Conservation (phyloP, 208 protist species). For the Vickermania ingenoplastis region DNA sequence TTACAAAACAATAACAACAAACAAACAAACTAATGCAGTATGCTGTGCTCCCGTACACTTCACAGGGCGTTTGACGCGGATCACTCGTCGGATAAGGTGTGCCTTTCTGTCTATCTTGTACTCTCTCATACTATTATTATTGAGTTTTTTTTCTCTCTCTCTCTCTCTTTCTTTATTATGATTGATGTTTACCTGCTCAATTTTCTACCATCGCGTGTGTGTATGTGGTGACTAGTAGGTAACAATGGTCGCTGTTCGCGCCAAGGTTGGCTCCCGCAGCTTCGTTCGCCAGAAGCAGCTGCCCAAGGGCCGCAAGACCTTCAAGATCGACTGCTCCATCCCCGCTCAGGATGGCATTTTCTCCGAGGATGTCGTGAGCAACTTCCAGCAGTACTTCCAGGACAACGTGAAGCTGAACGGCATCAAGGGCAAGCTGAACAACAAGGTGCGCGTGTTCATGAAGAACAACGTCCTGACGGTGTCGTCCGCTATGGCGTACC, state of each 20-base stretch:
- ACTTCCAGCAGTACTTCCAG: conserved; percentile 95
- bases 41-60: no score
- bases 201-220: background rate
- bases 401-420: conserved; percentile 97
- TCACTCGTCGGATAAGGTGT: no score
- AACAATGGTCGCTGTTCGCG: conserved; percentile 38
- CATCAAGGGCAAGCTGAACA: conserved; percentile 95
- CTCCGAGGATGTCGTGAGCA: conserved; percentile 73
- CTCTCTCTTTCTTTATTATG: background rate
- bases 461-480: conserved; percentile 91
- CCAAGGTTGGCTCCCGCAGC: conserved; percentile 35
- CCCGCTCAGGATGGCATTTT: conserved; percentile 20
- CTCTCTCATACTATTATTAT: background rate
- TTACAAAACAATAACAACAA: no score
- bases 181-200: background rate
- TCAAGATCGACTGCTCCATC: conserved; percentile 28
- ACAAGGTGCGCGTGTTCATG: conserved; percentile 85
- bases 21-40: no score
- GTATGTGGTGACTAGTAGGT: background rate
- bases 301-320: conserved; percentile 38
- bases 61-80: no score
- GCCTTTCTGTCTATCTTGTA: no score
- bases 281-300: conserved; percentile 35
- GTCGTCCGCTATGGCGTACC: conserved; percentile 88
- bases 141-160: conserved; percentile 4